Evolutionary conservation across 306 rosid genomes (phyloP), one percentile per base, ranked within the genome.

Genomic region (Dicorynia guianensis): DNA sequence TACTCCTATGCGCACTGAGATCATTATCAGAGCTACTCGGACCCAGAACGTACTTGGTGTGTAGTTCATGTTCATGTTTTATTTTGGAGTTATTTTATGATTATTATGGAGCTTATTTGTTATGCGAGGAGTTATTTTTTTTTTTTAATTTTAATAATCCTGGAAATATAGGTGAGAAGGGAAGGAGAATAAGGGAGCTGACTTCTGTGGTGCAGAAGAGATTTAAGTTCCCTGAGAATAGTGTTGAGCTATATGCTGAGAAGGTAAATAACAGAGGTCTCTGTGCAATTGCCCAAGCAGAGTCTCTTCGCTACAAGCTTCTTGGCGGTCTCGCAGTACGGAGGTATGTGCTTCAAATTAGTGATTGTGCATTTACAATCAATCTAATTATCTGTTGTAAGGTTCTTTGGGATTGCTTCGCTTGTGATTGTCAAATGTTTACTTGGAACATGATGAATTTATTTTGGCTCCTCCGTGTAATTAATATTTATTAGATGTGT

Each of bases 141-240:
- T 7, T 3, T 14, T 62, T 33, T 12, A 6, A 40, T 4, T 0
- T 30, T 7, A 10, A 10, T 34, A n/a, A n/a, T n/a, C n/a, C 0
- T 0, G 4, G 15, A 5, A 76, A 2, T 56, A 14, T 65, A 93
- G 97, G 96, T 35, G 96, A 90, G 87, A 93, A 93, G 86, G 98
- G 93, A 52, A 86, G 91, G 75, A 85, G 90, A 80, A 93, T 89
- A 18, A 79, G 90, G 73, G 94, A 93, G 55, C 85, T 90, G 46
- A 85, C 98, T 53, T 90, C 96, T n/a, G 85, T 90, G 79, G 93
- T 90, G 64, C 96, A 89, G 82, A 93, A 90, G 80, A 91, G 96
- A 57, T 90, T 93, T 46, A 88, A 93, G 85, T 90, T 93, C 72
- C 94, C 91, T 0, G 98, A 90, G 76, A 89, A 93, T 69, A 83